Base-by-base conservation (phyloP, 1,284 basidiomycete genomes). In the Caloboletus inedulis region DNA sequence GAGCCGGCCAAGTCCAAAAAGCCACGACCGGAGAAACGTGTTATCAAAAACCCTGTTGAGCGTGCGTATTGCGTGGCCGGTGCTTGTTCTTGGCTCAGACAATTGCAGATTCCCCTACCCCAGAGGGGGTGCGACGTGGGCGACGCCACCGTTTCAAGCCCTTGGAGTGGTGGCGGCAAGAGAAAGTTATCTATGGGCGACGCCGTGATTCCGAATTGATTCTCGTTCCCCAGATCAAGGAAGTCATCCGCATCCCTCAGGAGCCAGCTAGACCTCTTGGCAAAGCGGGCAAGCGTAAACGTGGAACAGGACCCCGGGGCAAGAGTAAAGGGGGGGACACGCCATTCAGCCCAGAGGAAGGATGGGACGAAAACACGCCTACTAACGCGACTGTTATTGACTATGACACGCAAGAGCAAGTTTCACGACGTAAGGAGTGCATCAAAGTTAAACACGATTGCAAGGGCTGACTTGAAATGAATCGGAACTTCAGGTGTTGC, bases 151-250 rank as follows among this genome's bases (percentile, higher is more conserved):
- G 86, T 14, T 86, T 85, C 62, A 74, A 75, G 43, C 97, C 96
- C 2, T 76, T 99, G 27, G 89, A 93, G 37, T 97, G 80, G 74
- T 99, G 97, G 97, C 82, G 92, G n/a, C 84, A 85, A 58, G 96
- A 99, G 70, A 87, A 85, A 56, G 81, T 93, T 25, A 84, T 94
- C 7, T 98, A 94, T 62, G 85, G 83, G 4, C 78, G 83, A n/a
- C n/a, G 23, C 16, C 73, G 77, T 49, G 74, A 79, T 56, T 63
- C 74, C 23, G 83, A 81, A 5, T 67, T 74, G 14, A 73, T 82
- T 13, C 74, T 81, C n/a, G 83, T 89, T 8, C 85, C 94, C 1
- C 84, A 85, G 37, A 90, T 97, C 66, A 85, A 85, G 59, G 89
- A 89, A 59, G 88, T 98, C 51, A 74, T 91, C 12, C 84, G 89